These are phyloP conservation scores for Penstemon barbatus DNA, from an alignment of 257 asterid species.

Conservation along the genomic window DNA sequence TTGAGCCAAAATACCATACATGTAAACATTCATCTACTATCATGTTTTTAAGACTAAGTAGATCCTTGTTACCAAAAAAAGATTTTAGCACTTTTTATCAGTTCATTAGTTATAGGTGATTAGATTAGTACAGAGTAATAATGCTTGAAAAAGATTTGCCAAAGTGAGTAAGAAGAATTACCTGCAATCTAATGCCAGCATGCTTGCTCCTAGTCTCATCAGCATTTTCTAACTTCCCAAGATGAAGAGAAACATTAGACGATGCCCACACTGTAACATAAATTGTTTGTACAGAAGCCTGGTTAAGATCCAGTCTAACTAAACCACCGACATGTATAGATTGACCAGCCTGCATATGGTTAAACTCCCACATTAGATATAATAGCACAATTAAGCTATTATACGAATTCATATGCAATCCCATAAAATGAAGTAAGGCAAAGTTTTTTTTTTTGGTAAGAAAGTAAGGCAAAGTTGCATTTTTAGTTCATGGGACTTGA, in stretches of 20 bases:
- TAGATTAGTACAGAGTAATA: neutral
- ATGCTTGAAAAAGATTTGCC: neutral
- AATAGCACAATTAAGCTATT: conserved; percentile 1
- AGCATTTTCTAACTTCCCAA: conserved; percentile 85
- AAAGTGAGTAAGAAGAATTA: conserved; percentile 31
- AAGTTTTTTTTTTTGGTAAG: too few relatives aligned
- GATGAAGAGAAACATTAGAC: conserved; percentile 70
- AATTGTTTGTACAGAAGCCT: conserved; percentile 78
- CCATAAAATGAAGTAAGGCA: neutral
- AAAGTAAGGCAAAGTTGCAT: neutral
- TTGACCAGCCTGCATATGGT: conserved; percentile 76
- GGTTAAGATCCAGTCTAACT: conserved; percentile 72
- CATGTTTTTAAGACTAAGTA: neutral
- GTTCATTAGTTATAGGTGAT: neutral
- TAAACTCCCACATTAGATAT: conserved; percentile 9
- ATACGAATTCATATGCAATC: neutral
- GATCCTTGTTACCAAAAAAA: too few relatives aligned
- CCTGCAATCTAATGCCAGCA: conserved; percentile 88
- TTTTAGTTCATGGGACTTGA: too few relatives aligned
- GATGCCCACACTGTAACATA: conserved; percentile 84
- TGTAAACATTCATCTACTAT: neutral
- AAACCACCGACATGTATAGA: conserved; percentile 79
- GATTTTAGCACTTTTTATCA: conserved; percentile 11
- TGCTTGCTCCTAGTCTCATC: conserved; percentile 79
- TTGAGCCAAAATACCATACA: neutral